Percentiles rank a stretch among this genome's conserved stretches.
Evolutionary conservation across 306 rosid species (phyloP).

Genomic region (Inga laurina): DNA sequence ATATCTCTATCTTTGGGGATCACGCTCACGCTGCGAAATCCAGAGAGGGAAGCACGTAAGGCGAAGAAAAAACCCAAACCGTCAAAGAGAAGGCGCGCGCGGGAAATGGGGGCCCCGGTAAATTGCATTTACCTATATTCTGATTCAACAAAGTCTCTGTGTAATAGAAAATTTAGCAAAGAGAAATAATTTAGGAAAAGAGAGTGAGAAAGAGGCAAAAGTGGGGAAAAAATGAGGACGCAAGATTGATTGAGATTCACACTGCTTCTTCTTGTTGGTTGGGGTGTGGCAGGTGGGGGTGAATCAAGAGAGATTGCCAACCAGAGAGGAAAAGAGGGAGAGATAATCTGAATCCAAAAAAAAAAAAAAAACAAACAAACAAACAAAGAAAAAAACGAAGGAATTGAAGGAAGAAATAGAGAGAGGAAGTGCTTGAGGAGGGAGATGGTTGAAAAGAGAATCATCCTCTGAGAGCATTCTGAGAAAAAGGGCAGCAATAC

Average conservation of each 20-base stretch:
- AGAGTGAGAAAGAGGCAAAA: background rate
- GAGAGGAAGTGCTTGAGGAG: slow-evolving; percentile 25
- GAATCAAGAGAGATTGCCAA: slow-evolving; percentile 49
- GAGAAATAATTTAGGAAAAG: background rate
- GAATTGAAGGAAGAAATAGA: slow-evolving; percentile 2
- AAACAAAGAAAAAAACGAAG: background rate
- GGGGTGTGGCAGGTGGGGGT: slow-evolving; percentile 45
- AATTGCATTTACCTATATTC: slow-evolving; percentile 15
- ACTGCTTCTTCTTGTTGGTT: slow-evolving; percentile 36
- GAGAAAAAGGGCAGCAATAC: slow-evolving; percentile 65
- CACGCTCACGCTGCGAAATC: background rate
- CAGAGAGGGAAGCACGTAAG: background rate
- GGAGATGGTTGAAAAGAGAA: slow-evolving; percentile 73
- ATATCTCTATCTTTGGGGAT: background rate
- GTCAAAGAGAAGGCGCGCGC: slow-evolving; percentile 32
- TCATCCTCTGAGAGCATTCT: slow-evolving; percentile 82
- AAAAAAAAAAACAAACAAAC: background rate
- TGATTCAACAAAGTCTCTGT: background rate
- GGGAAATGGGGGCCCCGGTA: slow-evolving; percentile 43
- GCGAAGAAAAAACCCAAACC: background rate
- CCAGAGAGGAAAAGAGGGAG: background rate
- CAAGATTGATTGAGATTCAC: slow-evolving; percentile 20
- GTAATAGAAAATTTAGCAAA: slow-evolving; percentile 2
- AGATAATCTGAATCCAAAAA: background rate
- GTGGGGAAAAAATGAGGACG: background rate